Percentiles rank a stretch among this genome's conserved stretches.
phyloP scores from a whole-genome alignment of 257 asterid species.

The Rhazya stricta region DNA sequence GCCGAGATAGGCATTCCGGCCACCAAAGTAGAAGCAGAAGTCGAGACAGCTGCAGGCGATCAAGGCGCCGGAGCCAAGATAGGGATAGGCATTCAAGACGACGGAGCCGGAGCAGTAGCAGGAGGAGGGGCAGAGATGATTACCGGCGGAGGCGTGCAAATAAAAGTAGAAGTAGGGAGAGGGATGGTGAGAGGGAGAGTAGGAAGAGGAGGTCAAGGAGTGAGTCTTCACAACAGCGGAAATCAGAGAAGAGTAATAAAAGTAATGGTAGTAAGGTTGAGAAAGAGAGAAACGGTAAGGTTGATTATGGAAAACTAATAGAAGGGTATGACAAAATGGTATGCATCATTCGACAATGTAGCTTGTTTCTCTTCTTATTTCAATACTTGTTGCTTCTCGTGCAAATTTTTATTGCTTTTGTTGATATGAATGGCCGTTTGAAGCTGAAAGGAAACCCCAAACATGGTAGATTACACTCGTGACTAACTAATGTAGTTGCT shows the following conservation, averaged over 20 bases:
- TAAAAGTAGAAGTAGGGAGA: conserved; percentile 37
- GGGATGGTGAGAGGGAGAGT: conserved; percentile 36
- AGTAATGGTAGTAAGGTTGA: conserved; percentile 28
- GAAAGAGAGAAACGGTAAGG: conserved; percentile 23
- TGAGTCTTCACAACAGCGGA: conserved; percentile 39
- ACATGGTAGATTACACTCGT: not conserved
- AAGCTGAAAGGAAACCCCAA: not conserved
- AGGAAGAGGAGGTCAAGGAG: conserved; percentile 36
- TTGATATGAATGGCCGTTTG: not conserved
- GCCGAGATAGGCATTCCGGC: conserved; percentile 28
- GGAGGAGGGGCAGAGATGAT: conserved; percentile 18
- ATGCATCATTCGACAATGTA: conserved; percentile 5
- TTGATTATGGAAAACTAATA: conserved; percentile 53
- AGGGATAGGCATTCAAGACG: conserved; percentile 29
- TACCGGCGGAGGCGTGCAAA: conserved; percentile 12
- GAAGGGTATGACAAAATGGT: conserved; percentile 78
- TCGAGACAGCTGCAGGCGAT: conserved; percentile 37
- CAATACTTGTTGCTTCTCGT: not conserved
- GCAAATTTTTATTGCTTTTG: not conserved
- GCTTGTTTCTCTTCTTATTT: not conserved
- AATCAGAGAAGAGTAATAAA: conserved; percentile 26
- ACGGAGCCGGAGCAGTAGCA: conserved; percentile 32
- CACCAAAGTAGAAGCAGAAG: conserved; percentile 41
- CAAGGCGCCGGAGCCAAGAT: conserved; percentile 26
- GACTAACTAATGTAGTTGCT: not conserved